Evolutionary conservation across 1,284 basidiomycete species (phyloP).

Genomic region (Sporisorium graminicola): DNA sequence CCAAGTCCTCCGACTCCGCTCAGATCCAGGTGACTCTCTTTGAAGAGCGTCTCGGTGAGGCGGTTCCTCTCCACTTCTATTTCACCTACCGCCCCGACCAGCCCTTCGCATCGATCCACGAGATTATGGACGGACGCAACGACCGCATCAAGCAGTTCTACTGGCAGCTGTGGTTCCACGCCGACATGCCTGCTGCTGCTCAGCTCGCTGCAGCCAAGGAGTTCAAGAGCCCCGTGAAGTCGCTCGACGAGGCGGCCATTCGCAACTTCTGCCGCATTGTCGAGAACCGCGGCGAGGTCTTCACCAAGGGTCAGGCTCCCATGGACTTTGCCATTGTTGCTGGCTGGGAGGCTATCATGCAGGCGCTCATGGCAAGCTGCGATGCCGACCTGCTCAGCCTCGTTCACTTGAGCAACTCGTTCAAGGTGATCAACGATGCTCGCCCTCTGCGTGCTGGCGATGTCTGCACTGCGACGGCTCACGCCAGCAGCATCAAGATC

Average conservation of each 20-base stretch:
- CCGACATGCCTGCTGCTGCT: constrained; percentile 56
- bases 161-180: constrained; percentile 66
- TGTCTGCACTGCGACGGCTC: constrained; percentile 88
- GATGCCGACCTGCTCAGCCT: constrained; percentile 80
- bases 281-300: constrained; percentile 90
- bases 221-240: constrained; percentile 56
- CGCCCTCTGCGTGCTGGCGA: constrained; percentile 85
- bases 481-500: constrained; percentile 89
- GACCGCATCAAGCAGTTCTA: constrained; percentile 81
- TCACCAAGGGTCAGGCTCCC: constrained; percentile 77
- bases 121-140: constrained; percentile 86
- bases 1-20: constrained; percentile 46
- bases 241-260: constrained; percentile 77
- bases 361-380: constrained; percentile 63
- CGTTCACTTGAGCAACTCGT: constrained; percentile 96
- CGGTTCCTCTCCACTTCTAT: constrained; percentile 84
- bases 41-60: constrained; percentile 83
- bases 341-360: constrained; percentile 77
- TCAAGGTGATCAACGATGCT: constrained; percentile 85
- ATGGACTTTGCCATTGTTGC: constrained; percentile 99
- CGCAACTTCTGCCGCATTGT: constrained; percentile 93
- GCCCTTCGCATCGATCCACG: constrained; percentile 93
- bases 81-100: constrained; percentile 90
- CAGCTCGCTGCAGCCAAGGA: constrained; percentile 47
- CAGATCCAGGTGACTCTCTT: constrained; percentile 82